Evolutionary conservation across 441 rosid species (phyloP), one percentile per base, ranked within the genome.

Genomic region (Gossypium davidsonii): DNA sequence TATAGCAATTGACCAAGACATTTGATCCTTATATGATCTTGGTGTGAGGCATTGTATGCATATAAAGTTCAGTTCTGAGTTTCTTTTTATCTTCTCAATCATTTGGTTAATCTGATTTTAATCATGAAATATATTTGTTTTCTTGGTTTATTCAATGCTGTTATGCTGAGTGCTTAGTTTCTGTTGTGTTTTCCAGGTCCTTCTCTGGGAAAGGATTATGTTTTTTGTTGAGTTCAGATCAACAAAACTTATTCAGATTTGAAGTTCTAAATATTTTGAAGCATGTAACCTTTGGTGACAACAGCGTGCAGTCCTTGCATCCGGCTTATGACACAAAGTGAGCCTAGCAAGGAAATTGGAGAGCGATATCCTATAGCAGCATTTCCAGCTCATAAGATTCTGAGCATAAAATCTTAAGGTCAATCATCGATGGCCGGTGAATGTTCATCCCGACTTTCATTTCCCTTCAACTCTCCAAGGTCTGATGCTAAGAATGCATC

Each of bases 401-500:
- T 79, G 0, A 79, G 76, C 52, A 75, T 75, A 59, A 79, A 80
- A 55, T 71, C 85, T 56, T 79, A 80, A 62, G 75, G 80, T 48
- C 79, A 76, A 23, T 65, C 76, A 65, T 73, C 79, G 44, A 49
- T 65, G 73, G 68, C 76, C 2, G 62, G 75, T 60, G 81, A 80
- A 65, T 78, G 28, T 74, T 67, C 79, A 11, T 79, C 82, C 60
- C 53, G 79, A 4, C 56, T 11, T 59, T 74, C 80, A 3, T 75
- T 81, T 9, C 87, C 83, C 8, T 76, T 84, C 57, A 71, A 78
- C 48, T 79, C 87, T 66, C 77, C 79, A 17, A 78, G 81, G 79
- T 81, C 85, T 58, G 83, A 75, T 68, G 64, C 73, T 42, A 89
- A 65, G 76, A 73, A 81, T 61, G 72, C 90, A 57, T 88, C 82